Evolutionary conservation across 2,329 filamentous ascomycete genomes (phyloP).

Genomic region (Diaporthe sp.): DNA sequence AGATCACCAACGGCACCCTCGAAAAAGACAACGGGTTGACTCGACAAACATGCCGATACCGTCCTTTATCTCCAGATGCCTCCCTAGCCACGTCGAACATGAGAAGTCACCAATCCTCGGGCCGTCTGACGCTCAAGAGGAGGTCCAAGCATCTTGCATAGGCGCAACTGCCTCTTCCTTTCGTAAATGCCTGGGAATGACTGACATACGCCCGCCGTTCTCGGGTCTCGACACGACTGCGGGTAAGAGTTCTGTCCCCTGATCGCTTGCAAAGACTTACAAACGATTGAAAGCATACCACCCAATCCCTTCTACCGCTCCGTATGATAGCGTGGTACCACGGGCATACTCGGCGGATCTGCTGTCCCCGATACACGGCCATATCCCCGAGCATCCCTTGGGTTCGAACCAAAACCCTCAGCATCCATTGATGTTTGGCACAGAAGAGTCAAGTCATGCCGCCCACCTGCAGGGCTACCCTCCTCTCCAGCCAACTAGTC

Average conservation of each 20-base stretch:
- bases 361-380: constrained; percentile 11
- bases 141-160: constrained; percentile 9
- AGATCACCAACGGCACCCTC: constrained; percentile 36
- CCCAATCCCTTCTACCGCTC: constrained; percentile 1
- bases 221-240: constrained; percentile 11
- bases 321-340: constrained; percentile 19
- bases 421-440: constrained; percentile 20
- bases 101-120: constrained; percentile 25
- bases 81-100: not conserved
- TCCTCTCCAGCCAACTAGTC: constrained; percentile 28
- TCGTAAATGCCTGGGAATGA: constrained; percentile 6
- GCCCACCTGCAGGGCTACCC: constrained; percentile 26
- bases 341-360: constrained; percentile 28
- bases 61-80: constrained; percentile 1
- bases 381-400: constrained; percentile 18
- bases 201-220: constrained; percentile 5
- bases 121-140: constrained; percentile 22
- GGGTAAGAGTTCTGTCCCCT: constrained; percentile 15
- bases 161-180: constrained; percentile 10
- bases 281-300: constrained; percentile 23
- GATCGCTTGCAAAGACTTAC: constrained; percentile 6
- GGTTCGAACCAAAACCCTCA: constrained; percentile 30
- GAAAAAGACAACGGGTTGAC: constrained; percentile 45
- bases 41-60: constrained; percentile 35
- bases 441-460: constrained; percentile 33